Evolutionary conservation across 2,329 filamentous ascomycete genomes (phyloP).

Genomic region (Chlorencoelia australis): DNA sequence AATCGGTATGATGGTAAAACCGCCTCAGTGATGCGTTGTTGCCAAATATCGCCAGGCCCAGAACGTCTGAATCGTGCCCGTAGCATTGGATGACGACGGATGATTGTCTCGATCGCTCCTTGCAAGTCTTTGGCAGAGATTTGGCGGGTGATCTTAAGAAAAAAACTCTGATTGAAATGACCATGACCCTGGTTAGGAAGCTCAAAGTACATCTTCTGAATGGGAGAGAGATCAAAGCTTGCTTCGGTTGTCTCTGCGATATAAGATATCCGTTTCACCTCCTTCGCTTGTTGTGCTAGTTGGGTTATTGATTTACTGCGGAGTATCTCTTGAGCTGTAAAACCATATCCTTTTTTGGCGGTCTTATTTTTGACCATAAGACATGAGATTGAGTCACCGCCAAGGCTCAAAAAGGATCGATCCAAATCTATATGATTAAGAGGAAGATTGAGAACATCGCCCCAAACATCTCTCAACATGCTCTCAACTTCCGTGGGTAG

Average conservation of each 20-base stretch:
- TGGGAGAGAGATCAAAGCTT: constrained; percentile 18
- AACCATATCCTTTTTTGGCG: constrained; percentile 5
- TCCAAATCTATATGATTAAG: constrained; percentile 7
- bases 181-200: constrained; percentile 7
- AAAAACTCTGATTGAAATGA: constrained; percentile 23
- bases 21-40: constrained; percentile 26
- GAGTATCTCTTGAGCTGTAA: constrained; percentile 16
- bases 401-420: constrained; percentile 13
- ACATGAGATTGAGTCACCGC: constrained; percentile 18
- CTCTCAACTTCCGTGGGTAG: constrained; percentile 7
- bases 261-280: not conserved
- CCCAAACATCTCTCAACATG: constrained; percentile 7
- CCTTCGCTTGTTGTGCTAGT: constrained; percentile 5
- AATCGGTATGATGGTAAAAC: constrained; percentile 1
- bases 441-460: constrained; percentile 10
- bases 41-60: constrained; percentile 24
- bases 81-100: constrained; percentile 31
- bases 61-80: constrained; percentile 28
- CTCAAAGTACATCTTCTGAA: constrained; percentile 21
- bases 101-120: constrained; percentile 25
- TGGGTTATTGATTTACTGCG: constrained; percentile 11
- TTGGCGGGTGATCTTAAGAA: constrained; percentile 7
- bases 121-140: not conserved
- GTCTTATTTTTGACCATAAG: constrained; percentile 14
- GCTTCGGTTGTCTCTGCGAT: constrained; percentile 5